A percentile compares a stretch with the other conserved stretches of the same genome.
These are phyloP conservation scores for Rosa hybrid DNA, from an alignment of 331 rosid genomes.

Conservation along the genomic window DNA sequence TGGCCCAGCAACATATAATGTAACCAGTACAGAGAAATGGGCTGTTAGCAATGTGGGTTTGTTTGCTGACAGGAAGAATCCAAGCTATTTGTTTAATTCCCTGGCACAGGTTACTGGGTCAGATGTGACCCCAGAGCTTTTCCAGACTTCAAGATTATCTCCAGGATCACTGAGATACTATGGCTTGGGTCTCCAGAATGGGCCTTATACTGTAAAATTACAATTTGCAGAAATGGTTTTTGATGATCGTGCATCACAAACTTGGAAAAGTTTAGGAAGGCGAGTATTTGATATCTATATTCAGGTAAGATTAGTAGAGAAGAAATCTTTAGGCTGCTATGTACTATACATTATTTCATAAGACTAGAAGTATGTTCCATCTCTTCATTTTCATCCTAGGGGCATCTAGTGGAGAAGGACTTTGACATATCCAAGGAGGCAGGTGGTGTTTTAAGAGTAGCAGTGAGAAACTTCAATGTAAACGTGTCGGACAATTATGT, in stretches of 20 bases:
- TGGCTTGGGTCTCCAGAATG: constrained; percentile 33
- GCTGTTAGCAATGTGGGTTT: constrained; percentile 70
- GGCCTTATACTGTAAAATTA: constrained; percentile 22
- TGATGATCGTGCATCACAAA: neutral
- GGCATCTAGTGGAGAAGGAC: neutral
- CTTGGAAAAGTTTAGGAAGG: constrained; percentile 22
- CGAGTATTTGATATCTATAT: constrained; percentile 30
- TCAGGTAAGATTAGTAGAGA: constrained; percentile 13
- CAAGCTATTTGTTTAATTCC: neutral
- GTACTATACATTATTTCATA: no score
- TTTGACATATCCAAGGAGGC: constrained; percentile 27
- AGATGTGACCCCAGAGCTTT: constrained; percentile 24
- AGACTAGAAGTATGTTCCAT: no score
- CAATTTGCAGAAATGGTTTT: constrained; percentile 28
- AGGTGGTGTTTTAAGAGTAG: constrained; percentile 21
- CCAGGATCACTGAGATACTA: constrained; percentile 30
- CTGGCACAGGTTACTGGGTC: neutral
- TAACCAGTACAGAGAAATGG: constrained; percentile 57
- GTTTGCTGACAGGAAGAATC: neutral
- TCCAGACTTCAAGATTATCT: constrained; percentile 27
- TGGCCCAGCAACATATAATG: constrained; percentile 66
- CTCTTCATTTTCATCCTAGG: constrained; percentile 11
- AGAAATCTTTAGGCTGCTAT: neutral
- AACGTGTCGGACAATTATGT: constrained; percentile 25
- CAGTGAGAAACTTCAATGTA: neutral